phyloP scores from a whole-genome alignment of 345 rosid genomes.

The Noccaea caerulescens region DNA sequence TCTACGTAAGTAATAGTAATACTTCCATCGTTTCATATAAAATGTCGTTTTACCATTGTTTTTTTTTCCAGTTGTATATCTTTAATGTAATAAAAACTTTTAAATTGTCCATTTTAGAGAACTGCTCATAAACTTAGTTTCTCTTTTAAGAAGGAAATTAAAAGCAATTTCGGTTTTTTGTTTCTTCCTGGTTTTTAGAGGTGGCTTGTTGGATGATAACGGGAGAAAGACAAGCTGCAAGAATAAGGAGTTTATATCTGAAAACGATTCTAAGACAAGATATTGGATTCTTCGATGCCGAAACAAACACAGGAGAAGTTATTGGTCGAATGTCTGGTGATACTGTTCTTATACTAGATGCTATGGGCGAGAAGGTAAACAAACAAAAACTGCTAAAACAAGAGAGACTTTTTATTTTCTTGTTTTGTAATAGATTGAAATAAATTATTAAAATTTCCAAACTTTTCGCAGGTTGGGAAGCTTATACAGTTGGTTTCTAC shows the following conservation, averaged over 20 bases:
- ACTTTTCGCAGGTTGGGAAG: conserved; percentile 66
- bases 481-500: conserved; percentile 64
- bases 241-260: conserved; percentile 64
- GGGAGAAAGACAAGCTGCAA: conserved; percentile 77
- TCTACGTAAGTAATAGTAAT: conserved; percentile 57
- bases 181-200: conserved; percentile 50
- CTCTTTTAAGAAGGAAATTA: not conserved
- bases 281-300: conserved; percentile 67
- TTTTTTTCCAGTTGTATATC: not conserved
- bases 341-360: conserved; percentile 82
- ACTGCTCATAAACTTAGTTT: not conserved
- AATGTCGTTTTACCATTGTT: not conserved
- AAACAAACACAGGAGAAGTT: conserved; percentile 82
- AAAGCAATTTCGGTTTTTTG: not conserved
- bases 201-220: conserved; percentile 81
- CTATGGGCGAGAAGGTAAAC: conserved; percentile 86
- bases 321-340: conserved; percentile 89
- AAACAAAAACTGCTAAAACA: not conserved
- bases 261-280: conserved; percentile 75
- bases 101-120: too few species aligned
- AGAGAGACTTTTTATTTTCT: too few species aligned
- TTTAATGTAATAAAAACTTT: not conserved
- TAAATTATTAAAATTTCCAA: not conserved
- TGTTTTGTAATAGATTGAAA: not conserved
- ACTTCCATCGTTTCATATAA: not conserved